Base-by-base conservation (phyloP, 768 basidiomycete genomes). In the Chalciporus piperatus region DNA sequence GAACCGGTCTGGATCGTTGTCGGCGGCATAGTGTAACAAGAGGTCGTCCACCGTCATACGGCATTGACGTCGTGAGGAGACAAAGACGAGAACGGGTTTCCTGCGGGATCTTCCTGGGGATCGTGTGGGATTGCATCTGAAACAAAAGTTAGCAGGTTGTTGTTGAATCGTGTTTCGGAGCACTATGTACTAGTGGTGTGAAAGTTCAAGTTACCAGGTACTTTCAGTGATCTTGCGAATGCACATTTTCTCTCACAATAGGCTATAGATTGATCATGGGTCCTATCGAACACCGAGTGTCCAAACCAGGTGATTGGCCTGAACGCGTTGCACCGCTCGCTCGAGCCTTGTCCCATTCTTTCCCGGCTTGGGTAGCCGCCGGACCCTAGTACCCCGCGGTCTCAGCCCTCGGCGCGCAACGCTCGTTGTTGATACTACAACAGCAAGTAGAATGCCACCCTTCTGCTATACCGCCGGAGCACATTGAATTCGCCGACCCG, bases 41-140 rank as follows among this genome's bases (percentile, higher is more conserved):
- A 98, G 75, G 69, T 99, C 93, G 65, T 92, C 88, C 0, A 95
- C 95, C 0, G 95, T 96, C 22, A 94, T 65, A n/a, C 88, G 86
- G 62, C 93, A 97, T 67, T 99, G 97, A 48, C 92, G 85, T 17
- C 96, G 80, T 17, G 92, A 93, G 0, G 93, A 89, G 0, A 98
- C 96, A 54, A 98, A 98, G 55, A 91, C 73, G 60, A 98, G 87
- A 56, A 93, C 91, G 0, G 95, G 95, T 60, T 89, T 91, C n/a
- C n/a, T 4, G 81, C 77, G 0, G 84, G 79, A 22, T 22, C 4
- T 4, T 2, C 4, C 22, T 22, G 22, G 22, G 4, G 4, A 22
- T 22, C 4, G 4, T 22, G 2, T 22, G 2, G 2, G 22, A 22
- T 22, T 22, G 22, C 22, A 22, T 22, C 4, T 4, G 22, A 22